Evolutionary conservation across 805 yeast genomes (phyloP).

Genomic region (Monosporozyma yasuniensis): DNA sequence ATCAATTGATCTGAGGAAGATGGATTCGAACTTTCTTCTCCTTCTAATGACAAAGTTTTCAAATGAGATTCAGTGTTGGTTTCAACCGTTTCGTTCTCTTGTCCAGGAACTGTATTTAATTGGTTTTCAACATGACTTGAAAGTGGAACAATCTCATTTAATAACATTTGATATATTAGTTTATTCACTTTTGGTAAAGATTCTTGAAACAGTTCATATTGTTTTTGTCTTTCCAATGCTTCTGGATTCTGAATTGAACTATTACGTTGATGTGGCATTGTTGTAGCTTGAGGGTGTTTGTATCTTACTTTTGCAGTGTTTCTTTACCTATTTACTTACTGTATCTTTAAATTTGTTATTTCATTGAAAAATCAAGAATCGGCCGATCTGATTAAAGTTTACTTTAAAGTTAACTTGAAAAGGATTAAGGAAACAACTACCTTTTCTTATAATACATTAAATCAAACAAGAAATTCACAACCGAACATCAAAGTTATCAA

Average conservation of each 20-base stretch:
- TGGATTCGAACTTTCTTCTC: background rate
- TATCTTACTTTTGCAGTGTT: background rate
- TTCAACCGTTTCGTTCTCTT: conserved; percentile 14
- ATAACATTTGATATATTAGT: conserved; percentile 49
- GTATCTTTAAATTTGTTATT: too few relatives aligned
- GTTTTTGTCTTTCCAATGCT: background rate
- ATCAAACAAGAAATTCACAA: background rate
- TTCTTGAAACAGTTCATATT: conserved; percentile 18
- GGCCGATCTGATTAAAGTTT: background rate
- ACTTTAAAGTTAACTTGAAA: background rate
- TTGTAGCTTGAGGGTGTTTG: background rate
- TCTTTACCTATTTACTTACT: background rate
- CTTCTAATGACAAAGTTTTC: background rate
- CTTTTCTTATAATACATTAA: background rate
- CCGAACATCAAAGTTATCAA: background rate
- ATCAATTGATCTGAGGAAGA: conserved; percentile 25
- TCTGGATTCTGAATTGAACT: background rate
- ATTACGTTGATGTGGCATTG: background rate
- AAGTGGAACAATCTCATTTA: conserved; percentile 71
- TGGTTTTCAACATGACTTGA: conserved; percentile 51
- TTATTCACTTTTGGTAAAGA: conserved; percentile 41
- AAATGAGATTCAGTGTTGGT: background rate
- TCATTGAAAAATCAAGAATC: background rate
- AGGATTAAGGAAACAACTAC: background rate
- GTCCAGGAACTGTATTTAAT: conserved; percentile 16